These are phyloP conservation scores for Gomphus sp. DNA, from an alignment of 1,284 basidiomycete genomes.

Conservation along the genomic window DNA sequence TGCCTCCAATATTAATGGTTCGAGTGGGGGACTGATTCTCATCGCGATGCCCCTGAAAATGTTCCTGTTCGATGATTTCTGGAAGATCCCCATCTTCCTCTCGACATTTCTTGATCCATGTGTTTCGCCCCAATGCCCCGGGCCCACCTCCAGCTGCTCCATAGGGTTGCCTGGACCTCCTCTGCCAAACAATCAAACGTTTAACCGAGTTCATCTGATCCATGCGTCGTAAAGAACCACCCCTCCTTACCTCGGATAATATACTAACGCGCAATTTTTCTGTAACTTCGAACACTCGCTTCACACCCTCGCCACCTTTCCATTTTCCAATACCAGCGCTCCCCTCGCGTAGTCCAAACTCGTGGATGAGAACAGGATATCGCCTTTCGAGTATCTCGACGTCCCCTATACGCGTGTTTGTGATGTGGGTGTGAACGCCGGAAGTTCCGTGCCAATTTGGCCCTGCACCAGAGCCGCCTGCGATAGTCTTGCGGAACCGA, in stretches of 20 bases:
- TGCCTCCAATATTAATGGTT: constrained; percentile 85
- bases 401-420: constrained; percentile 89
- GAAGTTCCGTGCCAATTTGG: constrained; percentile 86
- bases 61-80: constrained; percentile 17
- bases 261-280: constrained; percentile 84
- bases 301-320: constrained; percentile 81
- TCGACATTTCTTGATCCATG: constrained; percentile 79
- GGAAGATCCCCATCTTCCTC: constrained; percentile 59
- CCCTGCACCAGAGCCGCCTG: constrained; percentile 89
- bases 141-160: constrained; percentile 81
- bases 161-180: constrained; percentile 84
- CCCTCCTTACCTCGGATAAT: constrained; percentile 57
- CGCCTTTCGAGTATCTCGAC: constrained; percentile 89
- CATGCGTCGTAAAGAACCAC: too few relatives aligned
- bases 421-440: constrained; percentile 86
- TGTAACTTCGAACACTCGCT: constrained; percentile 83
- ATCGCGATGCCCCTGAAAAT: not conserved
- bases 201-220: too few relatives aligned
- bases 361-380: constrained; percentile 80
- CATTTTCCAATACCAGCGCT: constrained; percentile 76
- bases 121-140: constrained; percentile 73
- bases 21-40: constrained; percentile 31
- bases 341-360: constrained; percentile 70
- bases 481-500: constrained; percentile 61
- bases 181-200: constrained; percentile 28